phyloP scores from a whole-genome alignment of 2,329 filamentous ascomycete genomes.

The Alternaria sp. region DNA sequence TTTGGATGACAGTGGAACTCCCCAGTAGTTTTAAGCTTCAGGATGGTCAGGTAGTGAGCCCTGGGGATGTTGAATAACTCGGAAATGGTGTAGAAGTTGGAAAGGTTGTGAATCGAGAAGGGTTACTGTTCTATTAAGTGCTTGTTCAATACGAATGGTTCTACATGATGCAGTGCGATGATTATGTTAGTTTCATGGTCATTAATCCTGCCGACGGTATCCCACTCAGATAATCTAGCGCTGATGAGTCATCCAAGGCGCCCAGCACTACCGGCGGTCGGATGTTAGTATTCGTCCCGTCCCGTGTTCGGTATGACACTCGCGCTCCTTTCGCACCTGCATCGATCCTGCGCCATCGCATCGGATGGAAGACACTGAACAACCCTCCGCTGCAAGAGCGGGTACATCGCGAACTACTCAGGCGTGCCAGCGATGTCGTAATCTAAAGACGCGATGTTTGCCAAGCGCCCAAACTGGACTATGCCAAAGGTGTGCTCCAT shows the following conservation, averaged over 20 bases:
- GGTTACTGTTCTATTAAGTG: not conserved
- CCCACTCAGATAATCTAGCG: no score
- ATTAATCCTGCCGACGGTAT: not conserved
- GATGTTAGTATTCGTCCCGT: constrained; percentile 13
- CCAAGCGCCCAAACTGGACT: constrained; percentile 38
- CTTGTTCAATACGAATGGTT: not conserved
- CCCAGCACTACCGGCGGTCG: constrained; percentile 6
- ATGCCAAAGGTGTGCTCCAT: constrained; percentile 39
- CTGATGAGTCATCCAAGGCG: not conserved
- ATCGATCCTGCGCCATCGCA: constrained; percentile 2
- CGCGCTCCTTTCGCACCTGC: not conserved
- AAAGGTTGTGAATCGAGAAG: not conserved
- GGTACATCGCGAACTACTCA: constrained; percentile 34
- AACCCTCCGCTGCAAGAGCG: constrained; percentile 21
- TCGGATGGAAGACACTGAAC: constrained; percentile 38
- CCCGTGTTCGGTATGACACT: constrained; percentile 5
- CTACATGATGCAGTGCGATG: not conserved
- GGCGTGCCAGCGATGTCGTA: constrained; percentile 47
- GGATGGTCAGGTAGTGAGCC: not conserved
- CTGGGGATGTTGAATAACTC: fast-evolving
- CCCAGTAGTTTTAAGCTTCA: not conserved
- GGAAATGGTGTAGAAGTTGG: fast-evolving
- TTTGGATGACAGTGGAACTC: not conserved
- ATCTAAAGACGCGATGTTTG: constrained; percentile 44
- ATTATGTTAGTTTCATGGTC: not conserved